These are phyloP conservation scores for Metarhizium humberi DNA, from an alignment of 2,329 filamentous ascomycete species.

Conservation along the genomic window DNA sequence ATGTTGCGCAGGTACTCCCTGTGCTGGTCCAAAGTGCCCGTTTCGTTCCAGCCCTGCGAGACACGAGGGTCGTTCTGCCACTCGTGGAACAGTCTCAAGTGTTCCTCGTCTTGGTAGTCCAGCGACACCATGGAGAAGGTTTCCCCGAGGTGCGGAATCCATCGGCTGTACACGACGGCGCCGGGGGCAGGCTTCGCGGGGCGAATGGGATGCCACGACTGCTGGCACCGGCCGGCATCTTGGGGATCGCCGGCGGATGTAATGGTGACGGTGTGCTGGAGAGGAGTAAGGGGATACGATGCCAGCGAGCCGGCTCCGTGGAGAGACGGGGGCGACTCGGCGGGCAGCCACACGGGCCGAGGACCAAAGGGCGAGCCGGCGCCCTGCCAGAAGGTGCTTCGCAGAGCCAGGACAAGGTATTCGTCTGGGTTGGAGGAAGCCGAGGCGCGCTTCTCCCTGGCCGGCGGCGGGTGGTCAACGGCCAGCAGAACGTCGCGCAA, in stretches of 20 bases:
- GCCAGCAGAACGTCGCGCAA: constrained; percentile 39
- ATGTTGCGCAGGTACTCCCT: constrained; percentile 59
- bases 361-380: constrained; percentile 58
- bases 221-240: constrained; percentile 30
- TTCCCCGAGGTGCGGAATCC: constrained; percentile 66
- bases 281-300: constrained; percentile 39
- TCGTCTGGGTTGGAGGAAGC: constrained; percentile 14
- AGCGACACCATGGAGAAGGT: constrained; percentile 71
- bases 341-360: constrained; percentile 51
- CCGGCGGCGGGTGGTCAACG: constrained; percentile 35
- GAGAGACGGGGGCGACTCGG: constrained; percentile 29
- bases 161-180: constrained; percentile 66
- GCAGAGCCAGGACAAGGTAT: constrained; percentile 33
- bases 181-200: constrained; percentile 63
- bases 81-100: constrained; percentile 62
- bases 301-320: constrained; percentile 25
- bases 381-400: constrained; percentile 60
- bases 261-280: constrained; percentile 34
- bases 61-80: constrained; percentile 84
- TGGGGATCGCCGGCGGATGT: constrained; percentile 29
- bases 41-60: constrained; percentile 71
- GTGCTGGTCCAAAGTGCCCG: constrained; percentile 66
- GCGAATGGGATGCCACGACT: constrained; percentile 61
- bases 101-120: constrained; percentile 53
- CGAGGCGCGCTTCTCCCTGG: constrained; percentile 17